Evolutionary conservation across 2,329 filamentous ascomycete genomes (phyloP).

Genomic region (Curvularia eragrostidis): DNA sequence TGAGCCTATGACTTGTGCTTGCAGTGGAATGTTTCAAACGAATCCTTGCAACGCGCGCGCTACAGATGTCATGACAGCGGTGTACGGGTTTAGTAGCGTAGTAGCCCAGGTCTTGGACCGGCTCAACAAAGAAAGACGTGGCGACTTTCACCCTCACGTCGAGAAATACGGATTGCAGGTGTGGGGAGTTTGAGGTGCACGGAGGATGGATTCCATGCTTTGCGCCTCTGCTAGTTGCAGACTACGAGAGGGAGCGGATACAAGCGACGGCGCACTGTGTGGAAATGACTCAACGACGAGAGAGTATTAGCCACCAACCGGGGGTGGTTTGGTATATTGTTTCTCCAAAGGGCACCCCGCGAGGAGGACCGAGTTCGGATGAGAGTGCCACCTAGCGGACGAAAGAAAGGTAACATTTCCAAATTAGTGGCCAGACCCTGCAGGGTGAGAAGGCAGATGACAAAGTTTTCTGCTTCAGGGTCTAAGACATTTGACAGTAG

Average conservation of each 20-base stretch:
- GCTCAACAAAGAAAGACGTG: constrained; percentile 4
- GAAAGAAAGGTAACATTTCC: constrained; percentile 21
- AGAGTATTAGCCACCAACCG: constrained; percentile 1
- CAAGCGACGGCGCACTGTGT: constrained; percentile 5
- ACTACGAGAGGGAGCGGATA: constrained; percentile 7
- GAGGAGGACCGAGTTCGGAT: constrained; percentile 15
- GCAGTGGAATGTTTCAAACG: constrained; percentile 25
- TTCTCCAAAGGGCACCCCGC: constrained; percentile 7
- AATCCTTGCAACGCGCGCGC: constrained; percentile 12
- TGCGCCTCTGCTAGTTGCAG: constrained; percentile 6
- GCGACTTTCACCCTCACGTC: neutral
- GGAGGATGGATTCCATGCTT: neutral
- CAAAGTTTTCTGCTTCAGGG: constrained; percentile 35
- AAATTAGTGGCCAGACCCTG: constrained; percentile 37
- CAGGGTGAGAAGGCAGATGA: constrained; percentile 41
- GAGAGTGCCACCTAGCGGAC: constrained; percentile 11
- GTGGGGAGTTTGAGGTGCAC: neutral
- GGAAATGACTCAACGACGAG: constrained; percentile 10
- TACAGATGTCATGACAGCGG: constrained; percentile 20
- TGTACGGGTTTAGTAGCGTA: constrained; percentile 12
- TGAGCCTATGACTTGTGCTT: constrained; percentile 23
- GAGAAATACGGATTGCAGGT: neutral
- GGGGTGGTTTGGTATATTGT: constrained; percentile 7
- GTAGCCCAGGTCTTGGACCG: constrained; percentile 3
- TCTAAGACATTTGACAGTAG: constrained; percentile 42